These are phyloP conservation scores for Plasmodium inui DNA, from an alignment of 169 alveolate species.

Conservation along the genomic window DNA sequence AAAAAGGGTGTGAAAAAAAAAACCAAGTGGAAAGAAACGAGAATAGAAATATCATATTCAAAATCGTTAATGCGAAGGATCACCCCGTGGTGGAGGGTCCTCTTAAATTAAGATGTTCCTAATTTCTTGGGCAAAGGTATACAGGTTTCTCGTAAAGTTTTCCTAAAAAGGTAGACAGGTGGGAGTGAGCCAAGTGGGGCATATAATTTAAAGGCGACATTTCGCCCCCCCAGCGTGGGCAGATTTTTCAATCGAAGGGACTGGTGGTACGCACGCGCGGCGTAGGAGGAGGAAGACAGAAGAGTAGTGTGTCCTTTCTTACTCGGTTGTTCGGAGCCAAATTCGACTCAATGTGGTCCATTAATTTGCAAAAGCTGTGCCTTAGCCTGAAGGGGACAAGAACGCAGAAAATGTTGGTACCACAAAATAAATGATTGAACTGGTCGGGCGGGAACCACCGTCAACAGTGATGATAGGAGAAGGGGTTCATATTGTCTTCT, in stretches of 20 bases:
- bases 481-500: not conserved
- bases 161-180: slow-evolving; percentile 65
- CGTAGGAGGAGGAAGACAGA: too few relatives aligned
- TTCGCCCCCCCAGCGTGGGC: not conserved
- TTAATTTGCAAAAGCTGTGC: slow-evolving; percentile 73
- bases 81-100: not conserved
- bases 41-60: slow-evolving; percentile 8
- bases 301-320: slow-evolving; percentile 7
- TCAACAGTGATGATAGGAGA: not conserved
- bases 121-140: slow-evolving; percentile 87
- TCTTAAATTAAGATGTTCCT: slow-evolving; percentile 79
- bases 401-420: not conserved
- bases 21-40: not conserved
- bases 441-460: not conserved
- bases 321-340: slow-evolving; percentile 66
- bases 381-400: slow-evolving; percentile 24
- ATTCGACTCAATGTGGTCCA: slow-evolving; percentile 73
- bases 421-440: not conserved
- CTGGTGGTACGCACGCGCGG: not conserved
- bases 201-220: not conserved
- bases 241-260: not conserved
- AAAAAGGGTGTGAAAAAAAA: slow-evolving; percentile 6
- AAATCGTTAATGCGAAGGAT: not conserved
- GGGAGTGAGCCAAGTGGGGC: not conserved
- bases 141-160: slow-evolving; percentile 85